Evolutionary conservation across 140 eudicot genomes (phyloP).

Genomic region (Stevia rebaudiana): DNA sequence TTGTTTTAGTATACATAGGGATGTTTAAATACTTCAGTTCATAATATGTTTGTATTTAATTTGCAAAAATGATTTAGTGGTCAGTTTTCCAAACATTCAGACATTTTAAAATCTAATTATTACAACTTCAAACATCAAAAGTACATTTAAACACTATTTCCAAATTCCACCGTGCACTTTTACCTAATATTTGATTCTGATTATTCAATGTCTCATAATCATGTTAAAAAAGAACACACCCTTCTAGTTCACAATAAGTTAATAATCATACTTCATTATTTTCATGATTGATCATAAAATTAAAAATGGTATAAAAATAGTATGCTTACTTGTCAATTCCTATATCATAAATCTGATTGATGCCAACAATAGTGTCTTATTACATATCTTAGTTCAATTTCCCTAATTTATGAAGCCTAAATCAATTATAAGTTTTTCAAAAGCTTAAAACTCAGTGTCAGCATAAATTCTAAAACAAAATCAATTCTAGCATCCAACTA

Average conservation of each 20-base stretch:
- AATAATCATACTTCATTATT: neutral
- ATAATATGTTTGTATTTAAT: neutral
- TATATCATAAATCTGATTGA: constrained; percentile 93
- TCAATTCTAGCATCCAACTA: neutral
- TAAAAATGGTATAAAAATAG: neutral
- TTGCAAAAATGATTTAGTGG: neutral
- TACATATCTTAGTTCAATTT: neutral
- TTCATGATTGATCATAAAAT: neutral
- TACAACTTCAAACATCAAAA: neutral
- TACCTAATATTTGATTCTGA: neutral
- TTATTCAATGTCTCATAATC: neutral
- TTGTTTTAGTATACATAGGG: neutral
- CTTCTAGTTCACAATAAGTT: neutral
- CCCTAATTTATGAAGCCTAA: neutral
- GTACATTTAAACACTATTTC: neutral
- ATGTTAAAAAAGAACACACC: neutral
- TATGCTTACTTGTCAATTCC: constrained; percentile 92
- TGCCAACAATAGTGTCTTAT: constrained; percentile 86
- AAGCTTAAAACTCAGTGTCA: constrained; percentile 7
- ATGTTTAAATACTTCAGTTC: neutral
- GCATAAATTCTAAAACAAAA: neutral
- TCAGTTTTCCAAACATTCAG: neutral
- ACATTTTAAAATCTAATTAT: neutral
- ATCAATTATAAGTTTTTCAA: neutral
- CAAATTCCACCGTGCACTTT: neutral